These are phyloP conservation scores for Ganoderma lucidum DNA, from an alignment of 1,284 basidiomycete species.

Conservation along the genomic window DNA sequence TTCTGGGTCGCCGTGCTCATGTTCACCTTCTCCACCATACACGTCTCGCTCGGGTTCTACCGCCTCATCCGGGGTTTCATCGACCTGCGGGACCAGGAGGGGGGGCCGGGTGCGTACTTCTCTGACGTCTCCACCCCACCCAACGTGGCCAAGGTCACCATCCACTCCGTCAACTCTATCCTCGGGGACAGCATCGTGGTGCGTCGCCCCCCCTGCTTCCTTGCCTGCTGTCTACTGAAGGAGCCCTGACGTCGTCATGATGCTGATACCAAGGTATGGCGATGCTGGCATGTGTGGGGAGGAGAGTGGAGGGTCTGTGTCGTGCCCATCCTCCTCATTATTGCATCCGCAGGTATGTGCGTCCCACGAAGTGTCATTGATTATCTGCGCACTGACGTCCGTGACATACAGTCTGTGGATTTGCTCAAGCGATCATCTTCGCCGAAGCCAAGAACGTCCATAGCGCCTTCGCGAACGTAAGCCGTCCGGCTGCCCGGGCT, in stretches of 20 bases:
- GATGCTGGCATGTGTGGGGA: slow-evolving; percentile 49
- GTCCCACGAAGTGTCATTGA: not conserved
- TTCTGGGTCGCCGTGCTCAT: slow-evolving; percentile 44
- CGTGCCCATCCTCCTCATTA: slow-evolving; percentile 43
- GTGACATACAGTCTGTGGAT: slow-evolving; percentile 43
- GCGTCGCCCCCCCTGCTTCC: slow-evolving; percentile 19
- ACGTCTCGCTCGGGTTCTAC: slow-evolving; percentile 48
- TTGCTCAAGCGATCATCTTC: slow-evolving; percentile 46
- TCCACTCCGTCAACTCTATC: slow-evolving; percentile 48
- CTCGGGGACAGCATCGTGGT: slow-evolving; percentile 48
- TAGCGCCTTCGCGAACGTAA: slow-evolving; percentile 43
- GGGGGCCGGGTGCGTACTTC: slow-evolving; percentile 47
- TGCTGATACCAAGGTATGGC: slow-evolving; percentile 41
- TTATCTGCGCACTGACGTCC: not conserved
- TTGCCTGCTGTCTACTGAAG: not conserved
- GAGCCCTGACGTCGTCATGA: not conserved
- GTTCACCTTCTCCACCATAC: slow-evolving; percentile 47
- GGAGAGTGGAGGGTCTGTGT: slow-evolving; percentile 44
- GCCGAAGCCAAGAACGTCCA: slow-evolving; percentile 43
- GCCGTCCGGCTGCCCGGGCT: not conserved
- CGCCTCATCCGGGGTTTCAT: slow-evolving; percentile 50
- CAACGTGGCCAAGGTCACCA: slow-evolving; percentile 49
- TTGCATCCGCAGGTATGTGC: slow-evolving; percentile 44
- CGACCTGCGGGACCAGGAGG: slow-evolving; percentile 41
- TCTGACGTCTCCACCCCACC: slow-evolving; percentile 48